phyloP scores from a whole-genome alignment of 768 basidiomycete species.

The Filobasidium wieringae region DNA sequence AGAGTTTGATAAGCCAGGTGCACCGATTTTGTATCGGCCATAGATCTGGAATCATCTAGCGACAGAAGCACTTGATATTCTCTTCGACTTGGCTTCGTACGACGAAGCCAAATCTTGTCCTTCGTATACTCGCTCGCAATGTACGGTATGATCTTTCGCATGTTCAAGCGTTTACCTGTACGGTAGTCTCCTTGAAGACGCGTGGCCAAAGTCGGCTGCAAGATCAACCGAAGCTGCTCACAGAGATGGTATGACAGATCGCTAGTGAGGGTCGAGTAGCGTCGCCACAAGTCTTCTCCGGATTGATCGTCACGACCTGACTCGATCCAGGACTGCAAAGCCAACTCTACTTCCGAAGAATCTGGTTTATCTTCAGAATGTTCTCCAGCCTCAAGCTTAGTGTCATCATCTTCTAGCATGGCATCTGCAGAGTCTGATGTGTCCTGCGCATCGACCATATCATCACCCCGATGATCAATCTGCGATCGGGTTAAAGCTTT shows the following conservation, averaged over 20 bases:
- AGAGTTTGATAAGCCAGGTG: constrained; percentile 91
- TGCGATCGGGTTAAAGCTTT: constrained; percentile 40
- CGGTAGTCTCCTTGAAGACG: constrained; percentile 93
- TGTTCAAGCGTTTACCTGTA: constrained; percentile 92
- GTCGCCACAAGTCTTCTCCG: constrained; percentile 74
- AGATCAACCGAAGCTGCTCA: constrained; percentile 89
- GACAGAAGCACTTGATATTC: constrained; percentile 93
- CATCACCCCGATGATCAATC: constrained; percentile 14
- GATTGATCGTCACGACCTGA: constrained; percentile 48
- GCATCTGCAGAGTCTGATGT: constrained; percentile 16
- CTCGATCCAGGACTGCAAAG: constrained; percentile 53
- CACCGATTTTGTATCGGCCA: constrained; percentile 83
- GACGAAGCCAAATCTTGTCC: constrained; percentile 95
- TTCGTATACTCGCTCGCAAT: constrained; percentile 98
- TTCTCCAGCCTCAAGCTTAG: constrained; percentile 45
- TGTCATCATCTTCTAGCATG: constrained; percentile 45
- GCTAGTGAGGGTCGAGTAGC: constrained; percentile 80
- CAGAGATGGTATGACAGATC: constrained; percentile 84
- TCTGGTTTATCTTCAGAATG: constrained; percentile 16
- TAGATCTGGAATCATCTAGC: constrained; percentile 90
- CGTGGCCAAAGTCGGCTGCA: constrained; percentile 88
- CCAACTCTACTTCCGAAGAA: constrained; percentile 43
- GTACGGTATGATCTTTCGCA: constrained; percentile 97
- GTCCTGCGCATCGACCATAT: constrained; percentile 1
- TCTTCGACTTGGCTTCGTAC: constrained; percentile 82